Evolutionary conservation across 2,329 filamentous ascomycete species (phyloP), one percentile per base, ranked within the genome.

Genomic region (Ophiostoma angusticollis): DNA sequence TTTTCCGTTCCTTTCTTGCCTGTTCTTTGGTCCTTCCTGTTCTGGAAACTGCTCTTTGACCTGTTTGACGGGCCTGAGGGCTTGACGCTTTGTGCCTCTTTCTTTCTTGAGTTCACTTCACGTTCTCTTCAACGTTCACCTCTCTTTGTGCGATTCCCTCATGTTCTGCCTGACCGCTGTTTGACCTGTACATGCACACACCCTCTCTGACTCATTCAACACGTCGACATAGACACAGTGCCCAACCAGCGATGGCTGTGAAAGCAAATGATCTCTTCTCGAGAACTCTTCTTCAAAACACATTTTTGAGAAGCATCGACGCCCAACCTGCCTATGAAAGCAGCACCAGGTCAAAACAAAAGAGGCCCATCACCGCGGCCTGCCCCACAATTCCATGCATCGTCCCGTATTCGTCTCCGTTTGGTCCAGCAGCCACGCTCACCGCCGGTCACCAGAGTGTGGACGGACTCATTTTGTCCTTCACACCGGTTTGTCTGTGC

Each of bases 331-430:
- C n/a, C n/a, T n/a, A n/a, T n/a, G n/a, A n/a, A n/a, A n/a, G n/a
- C n/a, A n/a, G n/a, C n/a, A n/a, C n/a, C n/a, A n/a, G n/a, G n/a
- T n/a, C n/a, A n/a, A n/a, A n/a, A n/a, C n/a, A n/a, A n/a, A n/a
- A n/a, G n/a, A n/a, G n/a, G n/a, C n/a, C n/a, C n/a, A n/a, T n/a
- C n/a, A n/a, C n/a, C n/a, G n/a, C n/a, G n/a, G n/a, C n/a, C n/a
- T n/a, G 34, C 24, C 18, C 35, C 35, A 31, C 35, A 28, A 18
- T n/a, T n/a, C n/a, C 6, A 37, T 27, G 35, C 35, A 37, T 37
- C 35, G 35, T 37, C 35, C 35, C 35, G 35, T 37, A 19, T 31
- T 24, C 34, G 24, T 29, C 18, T 29, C 34, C 25, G 22, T 35
- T 23, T 33, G 31, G 31, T 33, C 31, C 22, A 35, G 22, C 14